phyloP scores from a whole-genome alignment of 169 alveolate genomes.

The Plasmodium ovale region DNA sequence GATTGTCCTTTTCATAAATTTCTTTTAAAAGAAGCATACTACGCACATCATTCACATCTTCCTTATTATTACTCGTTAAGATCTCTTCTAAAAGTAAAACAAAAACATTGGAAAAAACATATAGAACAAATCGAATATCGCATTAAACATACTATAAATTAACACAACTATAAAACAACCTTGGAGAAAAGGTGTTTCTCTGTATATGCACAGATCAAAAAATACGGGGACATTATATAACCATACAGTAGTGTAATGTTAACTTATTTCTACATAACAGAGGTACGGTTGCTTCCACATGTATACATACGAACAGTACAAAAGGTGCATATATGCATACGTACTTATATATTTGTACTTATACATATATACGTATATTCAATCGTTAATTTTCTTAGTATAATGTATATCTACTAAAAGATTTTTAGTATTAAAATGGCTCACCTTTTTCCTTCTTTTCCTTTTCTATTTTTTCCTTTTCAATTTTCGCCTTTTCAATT shows the following conservation, averaged over 20 bases:
- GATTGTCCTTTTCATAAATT: slow-evolving; percentile 34
- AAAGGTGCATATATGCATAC: too few species aligned
- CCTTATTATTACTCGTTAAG: neutral
- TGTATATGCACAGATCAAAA: too few species aligned
- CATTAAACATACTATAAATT: too few species aligned
- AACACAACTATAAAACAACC: neutral
- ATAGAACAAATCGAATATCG: too few species aligned
- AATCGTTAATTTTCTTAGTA: neutral
- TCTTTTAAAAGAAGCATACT: slow-evolving; percentile 42
- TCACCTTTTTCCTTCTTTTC: slow-evolving; percentile 9
- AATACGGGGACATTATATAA: too few species aligned
- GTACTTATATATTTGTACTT: too few species aligned
- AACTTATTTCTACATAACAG: too few species aligned
- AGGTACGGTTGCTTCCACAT: too few species aligned
- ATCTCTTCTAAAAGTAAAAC: neutral
- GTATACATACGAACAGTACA: too few species aligned
- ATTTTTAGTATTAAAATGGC: neutral
- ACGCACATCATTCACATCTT: slow-evolving; percentile 20
- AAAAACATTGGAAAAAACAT: neutral
- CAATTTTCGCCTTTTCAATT: too few species aligned
- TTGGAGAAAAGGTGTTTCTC: too few species aligned
- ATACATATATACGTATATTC: neutral
- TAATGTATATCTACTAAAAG: neutral
- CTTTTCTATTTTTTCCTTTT: slow-evolving; percentile 8
- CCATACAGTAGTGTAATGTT: too few species aligned